Percentiles rank a stretch among this genome's conserved stretches.
Conservation (phyloP, 1,139 yeast genomes). For the Yamadazyma friedrichii region DNA sequence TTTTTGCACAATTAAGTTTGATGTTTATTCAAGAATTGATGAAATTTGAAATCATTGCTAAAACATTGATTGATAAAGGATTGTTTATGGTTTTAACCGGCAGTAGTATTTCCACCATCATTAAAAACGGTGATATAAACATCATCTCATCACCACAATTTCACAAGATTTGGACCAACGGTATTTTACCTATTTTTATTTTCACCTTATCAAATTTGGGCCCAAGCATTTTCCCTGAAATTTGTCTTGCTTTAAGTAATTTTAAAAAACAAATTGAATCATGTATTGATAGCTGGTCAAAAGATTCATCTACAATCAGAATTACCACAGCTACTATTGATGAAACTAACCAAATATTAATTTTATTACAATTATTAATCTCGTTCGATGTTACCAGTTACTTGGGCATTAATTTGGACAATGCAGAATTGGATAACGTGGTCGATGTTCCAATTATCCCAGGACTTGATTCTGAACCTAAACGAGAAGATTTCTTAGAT, state of each 20-base stretch:
- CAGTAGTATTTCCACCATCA: slow-evolving; percentile 65
- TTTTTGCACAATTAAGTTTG: slow-evolving; percentile 72
- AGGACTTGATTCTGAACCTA: slow-evolving; percentile 59
- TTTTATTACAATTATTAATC: slow-evolving; percentile 60
- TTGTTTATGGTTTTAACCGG: slow-evolving; percentile 70
- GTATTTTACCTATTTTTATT: slow-evolving; percentile 68
- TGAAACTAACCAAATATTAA: slow-evolving; percentile 77
- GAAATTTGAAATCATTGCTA: slow-evolving; percentile 62
- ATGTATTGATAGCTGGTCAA: slow-evolving; percentile 70
- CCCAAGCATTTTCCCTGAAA: slow-evolving; percentile 59
- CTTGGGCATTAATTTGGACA: slow-evolving; percentile 17
- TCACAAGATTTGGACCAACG: slow-evolving; percentile 80
- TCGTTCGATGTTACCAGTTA: slow-evolving; percentile 48
- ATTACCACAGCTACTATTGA: slow-evolving; percentile 66
- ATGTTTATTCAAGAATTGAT: slow-evolving; percentile 70
- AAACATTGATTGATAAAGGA: slow-evolving; percentile 62
- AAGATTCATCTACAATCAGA: slow-evolving; percentile 50
- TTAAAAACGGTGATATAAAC: slow-evolving; percentile 64
- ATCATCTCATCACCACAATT: slow-evolving; percentile 51
- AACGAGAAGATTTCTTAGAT: slow-evolving; percentile 55
- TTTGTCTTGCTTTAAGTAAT: slow-evolving; percentile 59
- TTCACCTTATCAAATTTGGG: slow-evolving; percentile 65
- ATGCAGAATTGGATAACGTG: slow-evolving; percentile 7
- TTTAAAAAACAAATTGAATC: slow-evolving; percentile 66
- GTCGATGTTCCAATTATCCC: slow-evolving; percentile 45